A percentile compares a stretch with the other conserved stretches of the same genome.
phyloP scores from a whole-genome alignment of 2,329 filamentous ascomycete species.

The Colletotrichum zoysiae region DNA sequence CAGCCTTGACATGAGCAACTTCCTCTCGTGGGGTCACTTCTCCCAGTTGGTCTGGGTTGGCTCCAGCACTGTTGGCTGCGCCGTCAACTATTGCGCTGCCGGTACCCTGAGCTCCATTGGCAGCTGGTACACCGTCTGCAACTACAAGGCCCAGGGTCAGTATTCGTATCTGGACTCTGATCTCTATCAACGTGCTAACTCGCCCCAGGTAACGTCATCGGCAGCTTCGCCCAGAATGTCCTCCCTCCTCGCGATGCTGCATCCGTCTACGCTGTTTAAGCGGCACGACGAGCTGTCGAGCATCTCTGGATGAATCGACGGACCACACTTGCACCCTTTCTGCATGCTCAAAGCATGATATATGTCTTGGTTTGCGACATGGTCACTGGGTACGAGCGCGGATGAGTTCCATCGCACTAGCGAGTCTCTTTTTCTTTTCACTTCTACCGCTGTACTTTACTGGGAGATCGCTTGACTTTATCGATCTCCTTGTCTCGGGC shows the following conservation, averaged over 20 bases:
- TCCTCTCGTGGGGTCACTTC: conserved; percentile 73
- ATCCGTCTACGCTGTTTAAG: conserved; percentile 44
- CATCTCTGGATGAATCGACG: conserved; percentile 13
- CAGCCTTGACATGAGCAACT: conserved; percentile 71
- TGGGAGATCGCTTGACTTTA: conserved; percentile 46
- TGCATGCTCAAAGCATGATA: conserved; percentile 29
- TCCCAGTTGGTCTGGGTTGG: conserved; percentile 59
- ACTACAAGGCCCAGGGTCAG: conserved; percentile 83
- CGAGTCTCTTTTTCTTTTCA: conserved; percentile 45
- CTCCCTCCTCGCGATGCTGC: conserved; percentile 54
- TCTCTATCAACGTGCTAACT: conserved; percentile 38
- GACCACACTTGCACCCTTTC: conserved; percentile 35
- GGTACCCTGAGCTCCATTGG: conserved; percentile 64
- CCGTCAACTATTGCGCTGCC: conserved; percentile 76
- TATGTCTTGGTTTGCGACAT: conserved; percentile 35
- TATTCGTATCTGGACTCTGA: conserved; percentile 29
- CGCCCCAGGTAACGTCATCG: conserved; percentile 63
- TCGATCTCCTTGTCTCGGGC: conserved; percentile 47
- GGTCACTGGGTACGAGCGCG: conserved; percentile 31
- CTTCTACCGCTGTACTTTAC: conserved; percentile 54
- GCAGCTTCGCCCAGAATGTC: conserved; percentile 64
- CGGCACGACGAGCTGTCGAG: neutral
- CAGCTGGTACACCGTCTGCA: conserved; percentile 87
- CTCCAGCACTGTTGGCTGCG: conserved; percentile 59
- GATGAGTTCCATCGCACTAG: conserved; percentile 27